phyloP scores from a whole-genome alignment of 192 early-diverging fungal species.

The Rhizophagus sp. region DNA sequence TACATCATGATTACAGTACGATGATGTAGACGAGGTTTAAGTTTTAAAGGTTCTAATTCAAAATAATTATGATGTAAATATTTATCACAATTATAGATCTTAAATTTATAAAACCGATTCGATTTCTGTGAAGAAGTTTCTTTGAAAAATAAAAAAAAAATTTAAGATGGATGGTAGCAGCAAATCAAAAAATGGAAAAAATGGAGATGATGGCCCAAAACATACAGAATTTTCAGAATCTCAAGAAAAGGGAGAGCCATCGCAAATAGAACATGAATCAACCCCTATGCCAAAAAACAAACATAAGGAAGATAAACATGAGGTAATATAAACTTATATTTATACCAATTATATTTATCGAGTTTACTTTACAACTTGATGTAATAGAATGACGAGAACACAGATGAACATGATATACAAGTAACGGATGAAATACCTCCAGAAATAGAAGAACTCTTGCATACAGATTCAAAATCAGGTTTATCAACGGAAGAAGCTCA shows the following conservation, averaged over 20 bases:
- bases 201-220: background rate
- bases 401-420: slow-evolving; percentile 67
- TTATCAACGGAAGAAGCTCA: slow-evolving; percentile 75
- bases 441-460: slow-evolving; percentile 76
- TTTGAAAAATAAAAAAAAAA: too few relatives aligned
- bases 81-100: too few relatives aligned
- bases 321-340: too few relatives aligned
- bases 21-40: too few relatives aligned
- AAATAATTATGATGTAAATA: too few relatives aligned
- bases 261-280: background rate
- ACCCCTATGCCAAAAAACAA: background rate
- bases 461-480: slow-evolving; percentile 78
- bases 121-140: too few relatives aligned
- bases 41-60: too few relatives aligned
- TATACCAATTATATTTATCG: background rate
- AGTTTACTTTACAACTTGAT: background rate
- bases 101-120: too few relatives aligned
- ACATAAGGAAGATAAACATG: background rate
- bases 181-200: too few relatives aligned
- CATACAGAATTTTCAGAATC: background rate
- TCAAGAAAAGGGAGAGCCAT: background rate
- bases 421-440: slow-evolving; percentile 77
- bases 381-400: background rate
- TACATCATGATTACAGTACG: too few relatives aligned
- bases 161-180: too few relatives aligned